A percentile compares a stretch with the other conserved stretches of the same genome.
These are phyloP conservation scores for Craterostigma plantagineum DNA, from an alignment of 257 asterid species.

Conservation along the genomic window DNA sequence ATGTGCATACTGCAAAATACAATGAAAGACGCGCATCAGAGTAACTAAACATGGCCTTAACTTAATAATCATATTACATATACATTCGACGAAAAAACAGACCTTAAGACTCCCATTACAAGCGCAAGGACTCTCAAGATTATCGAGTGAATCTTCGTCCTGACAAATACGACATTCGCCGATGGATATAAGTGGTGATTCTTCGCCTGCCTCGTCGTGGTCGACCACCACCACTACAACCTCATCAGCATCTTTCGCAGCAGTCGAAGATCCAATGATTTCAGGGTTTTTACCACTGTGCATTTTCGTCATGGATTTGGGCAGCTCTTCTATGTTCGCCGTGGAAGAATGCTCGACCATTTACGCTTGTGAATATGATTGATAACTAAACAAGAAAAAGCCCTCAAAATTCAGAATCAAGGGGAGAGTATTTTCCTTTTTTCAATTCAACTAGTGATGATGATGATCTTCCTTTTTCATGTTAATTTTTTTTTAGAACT, in stretches of 20 bases:
- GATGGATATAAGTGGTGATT: slow-evolving; percentile 44
- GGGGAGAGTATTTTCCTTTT: too few relatives aligned
- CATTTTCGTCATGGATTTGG: slow-evolving; percentile 20
- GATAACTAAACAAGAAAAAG: too few relatives aligned
- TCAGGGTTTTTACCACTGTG: slow-evolving; percentile 23
- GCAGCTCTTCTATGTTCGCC: slow-evolving; percentile 29
- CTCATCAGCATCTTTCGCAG: slow-evolving; percentile 13
- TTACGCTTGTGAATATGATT: neutral
- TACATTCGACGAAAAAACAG: slow-evolving; percentile 7
- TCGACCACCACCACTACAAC: slow-evolving; percentile 25
- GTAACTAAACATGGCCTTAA: too few relatives aligned
- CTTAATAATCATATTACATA: too few relatives aligned
- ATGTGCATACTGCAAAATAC: slow-evolving; percentile 80
- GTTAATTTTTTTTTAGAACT: too few relatives aligned
- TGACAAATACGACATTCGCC: slow-evolving; percentile 98
- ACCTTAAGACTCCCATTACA: slow-evolving; percentile 98
- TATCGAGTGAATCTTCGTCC: slow-evolving; percentile 73
- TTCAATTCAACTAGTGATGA: too few relatives aligned
- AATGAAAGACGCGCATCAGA: too few relatives aligned
- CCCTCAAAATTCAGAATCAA: too few relatives aligned
- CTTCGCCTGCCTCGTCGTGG: slow-evolving; percentile 40
- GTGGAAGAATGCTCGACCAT: slow-evolving; percentile 55
- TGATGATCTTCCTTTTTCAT: too few relatives aligned
- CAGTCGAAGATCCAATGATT: slow-evolving; percentile 41
- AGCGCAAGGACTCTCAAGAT: slow-evolving; percentile 85